A percentile compares a stretch with the other conserved stretches of the same genome.
phyloP scores from a whole-genome alignment of 306 rosid species.

The Acacia acuminata region DNA sequence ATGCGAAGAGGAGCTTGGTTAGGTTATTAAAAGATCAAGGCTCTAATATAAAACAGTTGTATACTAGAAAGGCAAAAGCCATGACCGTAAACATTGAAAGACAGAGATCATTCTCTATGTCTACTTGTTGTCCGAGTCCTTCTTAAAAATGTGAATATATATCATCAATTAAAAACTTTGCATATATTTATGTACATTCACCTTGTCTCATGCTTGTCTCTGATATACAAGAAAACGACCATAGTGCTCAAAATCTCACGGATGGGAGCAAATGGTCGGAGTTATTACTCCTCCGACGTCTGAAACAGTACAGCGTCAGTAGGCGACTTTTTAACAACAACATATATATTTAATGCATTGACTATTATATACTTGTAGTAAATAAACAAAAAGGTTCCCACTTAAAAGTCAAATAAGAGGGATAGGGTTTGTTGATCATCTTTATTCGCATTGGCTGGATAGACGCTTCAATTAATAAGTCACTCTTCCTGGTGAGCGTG shows the following conservation, averaged over 20 bases:
- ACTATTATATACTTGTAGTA: neutral
- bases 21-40: conserved; percentile 73
- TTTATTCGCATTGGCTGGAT: neutral
- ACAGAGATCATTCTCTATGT: conserved; percentile 41
- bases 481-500: neutral
- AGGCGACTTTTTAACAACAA: neutral
- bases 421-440: neutral
- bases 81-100: conserved; percentile 54
- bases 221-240: neutral
- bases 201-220: neutral
- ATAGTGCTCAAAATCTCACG: neutral
- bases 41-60: conserved; percentile 76
- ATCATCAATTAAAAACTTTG: neutral
- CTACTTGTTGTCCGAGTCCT: conserved; percentile 77
- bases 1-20: conserved; percentile 81
- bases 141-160: conserved; percentile 39
- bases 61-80: conserved; percentile 70
- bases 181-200: neutral
- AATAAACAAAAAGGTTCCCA: neutral
- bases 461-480: neutral
- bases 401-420: neutral
- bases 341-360: neutral
- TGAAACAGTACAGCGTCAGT: neutral
- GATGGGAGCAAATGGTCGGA: neutral
- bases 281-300: neutral